phyloP scores from a whole-genome alignment of 2,329 filamentous ascomycete genomes.

The Pseudodiploospora longispora region DNA sequence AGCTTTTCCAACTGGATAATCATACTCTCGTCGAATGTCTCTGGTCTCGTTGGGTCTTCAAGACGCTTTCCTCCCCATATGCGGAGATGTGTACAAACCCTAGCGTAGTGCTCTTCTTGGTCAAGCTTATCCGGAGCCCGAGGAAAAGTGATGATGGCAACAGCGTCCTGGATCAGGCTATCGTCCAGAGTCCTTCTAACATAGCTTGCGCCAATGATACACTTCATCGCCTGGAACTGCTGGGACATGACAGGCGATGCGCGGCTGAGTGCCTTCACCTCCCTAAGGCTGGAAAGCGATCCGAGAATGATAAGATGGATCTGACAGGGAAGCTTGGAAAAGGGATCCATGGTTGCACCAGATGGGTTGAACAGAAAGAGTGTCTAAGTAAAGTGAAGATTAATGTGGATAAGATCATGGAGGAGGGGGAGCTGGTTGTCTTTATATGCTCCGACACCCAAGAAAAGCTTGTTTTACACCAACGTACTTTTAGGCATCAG shows the following conservation, averaged over 20 bases:
- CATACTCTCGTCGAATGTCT: neutral
- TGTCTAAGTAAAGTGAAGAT: too few species aligned
- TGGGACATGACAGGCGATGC: neutral
- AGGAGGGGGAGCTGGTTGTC: too few species aligned
- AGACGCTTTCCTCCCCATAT: neutral
- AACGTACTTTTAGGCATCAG: too few species aligned
- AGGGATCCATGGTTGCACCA: neutral
- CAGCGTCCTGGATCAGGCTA: neutral
- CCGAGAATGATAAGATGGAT: neutral
- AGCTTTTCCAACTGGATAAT: neutral
- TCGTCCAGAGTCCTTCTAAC: neutral
- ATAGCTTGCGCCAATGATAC: neutral
- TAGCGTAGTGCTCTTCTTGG: neutral
- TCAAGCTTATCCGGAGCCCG: neutral
- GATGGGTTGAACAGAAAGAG: too few species aligned
- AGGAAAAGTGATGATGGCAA: neutral
- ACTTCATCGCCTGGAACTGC: neutral
- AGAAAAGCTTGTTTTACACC: too few species aligned
- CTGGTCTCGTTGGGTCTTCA: neutral
- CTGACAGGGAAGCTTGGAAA: neutral
- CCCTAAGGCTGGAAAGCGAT: neutral
- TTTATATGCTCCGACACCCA: too few species aligned
- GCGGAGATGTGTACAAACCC: neutral
- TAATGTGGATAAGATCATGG: too few species aligned
- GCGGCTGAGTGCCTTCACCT: neutral